These are phyloP conservation scores for Ceratocystis eucalypticola DNA, from an alignment of 2,329 filamentous ascomycete species.

Conservation along the genomic window DNA sequence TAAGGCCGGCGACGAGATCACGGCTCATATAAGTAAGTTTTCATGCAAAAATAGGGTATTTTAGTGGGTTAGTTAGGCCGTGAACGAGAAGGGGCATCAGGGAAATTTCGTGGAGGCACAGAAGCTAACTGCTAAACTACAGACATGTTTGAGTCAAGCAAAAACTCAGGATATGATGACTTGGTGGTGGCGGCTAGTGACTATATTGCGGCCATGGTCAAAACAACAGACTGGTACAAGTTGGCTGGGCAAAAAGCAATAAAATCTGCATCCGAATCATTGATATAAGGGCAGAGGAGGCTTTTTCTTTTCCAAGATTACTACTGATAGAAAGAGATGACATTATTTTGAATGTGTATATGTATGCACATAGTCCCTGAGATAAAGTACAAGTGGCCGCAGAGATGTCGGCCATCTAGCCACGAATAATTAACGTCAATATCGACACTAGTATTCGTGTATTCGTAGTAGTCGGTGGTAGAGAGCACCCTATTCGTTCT, in stretches of 20 bases:
- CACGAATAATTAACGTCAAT: neutral
- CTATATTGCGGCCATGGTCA: slow-evolving; percentile 50
- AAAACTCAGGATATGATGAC: slow-evolving; percentile 59
- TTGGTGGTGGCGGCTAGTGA: slow-evolving; percentile 53
- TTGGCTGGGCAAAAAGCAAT: slow-evolving; percentile 31
- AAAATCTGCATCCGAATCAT: slow-evolving; percentile 19
- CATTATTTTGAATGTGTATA: too few species aligned
- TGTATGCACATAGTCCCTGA: too few species aligned
- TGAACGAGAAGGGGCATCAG: neutral
- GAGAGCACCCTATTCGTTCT: slow-evolving; percentile 22
- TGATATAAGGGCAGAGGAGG: neutral
- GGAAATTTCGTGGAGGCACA: neutral
- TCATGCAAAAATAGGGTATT: neutral
- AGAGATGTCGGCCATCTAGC: neutral
- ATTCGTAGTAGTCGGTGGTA: neutral
- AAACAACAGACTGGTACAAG: slow-evolving; percentile 52
- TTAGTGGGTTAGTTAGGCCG: neutral
- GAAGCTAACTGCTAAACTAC: slow-evolving; percentile 1
- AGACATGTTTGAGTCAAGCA: slow-evolving; percentile 60
- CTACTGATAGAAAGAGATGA: neutral
- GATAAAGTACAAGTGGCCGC: too few species aligned
- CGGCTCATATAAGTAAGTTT: slow-evolving; percentile 58
- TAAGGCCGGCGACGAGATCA: slow-evolving; percentile 61
- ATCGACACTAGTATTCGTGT: neutral
- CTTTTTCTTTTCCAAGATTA: neutral